Percentiles rank a stretch among this genome's conserved stretches.
These are phyloP conservation scores for Aschersonia sp. DNA, from an alignment of 2,329 filamentous ascomycete genomes.

Conservation along the genomic window DNA sequence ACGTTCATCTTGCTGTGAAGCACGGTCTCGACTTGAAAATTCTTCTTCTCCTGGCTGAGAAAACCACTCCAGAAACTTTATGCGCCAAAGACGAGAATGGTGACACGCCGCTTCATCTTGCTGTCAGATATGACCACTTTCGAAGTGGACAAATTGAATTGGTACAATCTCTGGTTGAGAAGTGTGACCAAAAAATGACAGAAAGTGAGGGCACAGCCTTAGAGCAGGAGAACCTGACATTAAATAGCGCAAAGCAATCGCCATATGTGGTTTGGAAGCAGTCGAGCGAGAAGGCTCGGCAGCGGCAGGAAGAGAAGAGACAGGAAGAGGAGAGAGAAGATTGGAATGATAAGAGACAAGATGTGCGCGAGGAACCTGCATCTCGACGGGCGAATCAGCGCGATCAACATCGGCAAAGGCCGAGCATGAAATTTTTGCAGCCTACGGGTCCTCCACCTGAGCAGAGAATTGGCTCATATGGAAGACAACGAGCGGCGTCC, in stretches of 20 bases:
- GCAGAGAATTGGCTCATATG: too few relatives aligned
- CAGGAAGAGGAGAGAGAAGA: background rate
- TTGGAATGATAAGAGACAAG: background rate
- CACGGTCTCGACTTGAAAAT: background rate
- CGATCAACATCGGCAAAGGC: background rate
- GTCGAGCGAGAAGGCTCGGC: background rate
- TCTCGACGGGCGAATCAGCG: background rate
- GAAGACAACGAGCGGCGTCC: too few relatives aligned
- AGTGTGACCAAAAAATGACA: conserved; percentile 5
- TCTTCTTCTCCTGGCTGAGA: background rate
- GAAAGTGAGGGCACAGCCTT: background rate
- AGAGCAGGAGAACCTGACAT: background rate
- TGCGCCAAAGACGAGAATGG: conserved; percentile 1
- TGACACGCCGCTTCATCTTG: conserved; percentile 10
- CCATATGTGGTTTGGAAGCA: background rate
- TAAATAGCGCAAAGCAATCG: background rate
- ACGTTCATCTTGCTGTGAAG: background rate
- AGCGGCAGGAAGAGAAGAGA: background rate
- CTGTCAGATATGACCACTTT: conserved; percentile 10
- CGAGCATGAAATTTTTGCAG: too few relatives aligned
- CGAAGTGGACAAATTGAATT: conserved; percentile 7
- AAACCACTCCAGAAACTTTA: background rate
- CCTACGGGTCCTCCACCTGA: too few relatives aligned
- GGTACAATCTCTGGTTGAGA: conserved; percentile 6
- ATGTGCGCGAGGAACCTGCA: background rate